These are phyloP conservation scores for Perkinsus marinus DNA, from an alignment of 169 alveolate genomes.

Conservation along the genomic window DNA sequence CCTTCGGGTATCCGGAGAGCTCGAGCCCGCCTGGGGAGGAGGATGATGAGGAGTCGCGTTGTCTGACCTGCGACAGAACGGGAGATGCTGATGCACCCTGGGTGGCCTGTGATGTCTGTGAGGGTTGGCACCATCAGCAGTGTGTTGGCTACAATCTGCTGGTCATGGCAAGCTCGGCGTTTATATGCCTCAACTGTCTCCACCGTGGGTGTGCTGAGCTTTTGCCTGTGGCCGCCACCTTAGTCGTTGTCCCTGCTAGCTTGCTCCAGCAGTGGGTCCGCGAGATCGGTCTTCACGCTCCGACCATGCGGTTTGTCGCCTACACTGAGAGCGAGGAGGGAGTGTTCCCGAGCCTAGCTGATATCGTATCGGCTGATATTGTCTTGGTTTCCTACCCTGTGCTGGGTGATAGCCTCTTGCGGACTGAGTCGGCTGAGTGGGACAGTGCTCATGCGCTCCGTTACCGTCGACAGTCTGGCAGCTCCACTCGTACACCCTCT, in stretches of 20 bases:
- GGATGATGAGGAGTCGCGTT: neutral
- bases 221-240: conserved; percentile 6
- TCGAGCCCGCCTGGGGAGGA: neutral
- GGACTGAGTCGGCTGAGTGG: neutral
- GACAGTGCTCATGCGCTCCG: neutral
- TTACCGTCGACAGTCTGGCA: neutral
- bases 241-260: conserved; percentile 25
- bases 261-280: conserved; percentile 27
- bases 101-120: neutral
- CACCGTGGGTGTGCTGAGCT: neutral
- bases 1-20: neutral
- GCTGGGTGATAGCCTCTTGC: neutral
- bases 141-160: neutral
- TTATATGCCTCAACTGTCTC: neutral
- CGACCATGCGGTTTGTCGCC: neutral
- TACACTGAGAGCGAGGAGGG: neutral
- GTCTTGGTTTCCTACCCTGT: neutral
- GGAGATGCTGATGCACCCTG: neutral
- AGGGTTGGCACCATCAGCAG: neutral
- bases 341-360: neutral
- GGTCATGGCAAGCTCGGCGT: neutral
- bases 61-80: neutral
- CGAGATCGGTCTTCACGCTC: conserved; percentile 13
- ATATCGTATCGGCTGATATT: neutral
- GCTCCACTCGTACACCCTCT: neutral